These are phyloP conservation scores for Tylopilus subfusipes DNA, from an alignment of 768 basidiomycete species.

Conservation along the genomic window DNA sequence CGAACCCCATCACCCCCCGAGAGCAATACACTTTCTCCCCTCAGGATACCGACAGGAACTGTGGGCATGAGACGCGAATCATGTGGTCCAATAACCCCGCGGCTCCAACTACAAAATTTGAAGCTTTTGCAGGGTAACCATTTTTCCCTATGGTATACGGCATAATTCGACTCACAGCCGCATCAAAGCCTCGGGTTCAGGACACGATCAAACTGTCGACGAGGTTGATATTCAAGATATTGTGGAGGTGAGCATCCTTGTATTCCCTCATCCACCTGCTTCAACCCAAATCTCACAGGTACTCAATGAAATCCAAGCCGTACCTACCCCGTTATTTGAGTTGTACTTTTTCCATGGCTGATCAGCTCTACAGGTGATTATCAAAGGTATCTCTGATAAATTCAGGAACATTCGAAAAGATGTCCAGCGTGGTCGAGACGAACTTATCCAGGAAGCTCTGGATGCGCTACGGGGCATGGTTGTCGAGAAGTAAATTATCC, in stretches of 20 bases:
- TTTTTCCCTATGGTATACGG: background rate
- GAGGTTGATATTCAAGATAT: constrained; percentile 34
- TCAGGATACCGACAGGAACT: constrained; percentile 4
- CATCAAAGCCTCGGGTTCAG: background rate
- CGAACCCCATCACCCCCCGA: background rate
- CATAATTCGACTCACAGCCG: background rate
- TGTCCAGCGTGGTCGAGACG: constrained; percentile 42
- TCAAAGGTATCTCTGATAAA: constrained; percentile 43
- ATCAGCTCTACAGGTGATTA: constrained; percentile 40
- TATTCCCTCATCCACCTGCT: background rate
- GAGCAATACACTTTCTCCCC: constrained; percentile 17
- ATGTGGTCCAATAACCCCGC: constrained; percentile 4
- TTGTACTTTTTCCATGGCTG: constrained; percentile 8
- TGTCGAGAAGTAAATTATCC: constrained; percentile 21
- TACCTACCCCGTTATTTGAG: constrained; percentile 8
- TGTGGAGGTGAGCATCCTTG: constrained; percentile 36
- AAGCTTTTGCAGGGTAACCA: constrained; percentile 5
- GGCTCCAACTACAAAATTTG: background rate
- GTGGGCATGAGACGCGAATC: background rate
- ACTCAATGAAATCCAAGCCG: constrained; percentile 49
- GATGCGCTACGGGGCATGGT: constrained; percentile 44
- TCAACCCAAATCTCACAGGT: constrained; percentile 33
- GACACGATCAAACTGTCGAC: background rate
- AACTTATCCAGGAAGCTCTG: constrained; percentile 45
- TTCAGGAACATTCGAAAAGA: constrained; percentile 48